Conservation (phyloP, 169 alveolate species). For the Plasmodium cynomolgi region DNA sequence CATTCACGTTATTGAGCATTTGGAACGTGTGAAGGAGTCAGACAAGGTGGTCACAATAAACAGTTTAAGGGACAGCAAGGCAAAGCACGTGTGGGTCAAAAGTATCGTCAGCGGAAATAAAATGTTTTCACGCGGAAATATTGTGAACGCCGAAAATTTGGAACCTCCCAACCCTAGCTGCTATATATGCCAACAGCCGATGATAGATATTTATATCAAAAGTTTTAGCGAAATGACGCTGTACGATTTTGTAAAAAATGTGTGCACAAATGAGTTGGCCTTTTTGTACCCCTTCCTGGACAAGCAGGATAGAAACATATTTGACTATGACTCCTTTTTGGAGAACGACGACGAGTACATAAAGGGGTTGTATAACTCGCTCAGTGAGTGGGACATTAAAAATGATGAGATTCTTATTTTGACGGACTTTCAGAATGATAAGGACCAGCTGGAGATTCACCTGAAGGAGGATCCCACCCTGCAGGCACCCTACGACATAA, state of each 20-base stretch:
- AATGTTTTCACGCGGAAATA: constrained; percentile 76
- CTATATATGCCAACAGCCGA: constrained; percentile 77
- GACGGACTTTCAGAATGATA: constrained; percentile 65
- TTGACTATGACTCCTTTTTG: constrained; percentile 59
- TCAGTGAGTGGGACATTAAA: constrained; percentile 44
- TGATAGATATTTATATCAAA: constrained; percentile 65
- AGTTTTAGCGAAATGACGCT: constrained; percentile 73
- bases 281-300: constrained; percentile 63
- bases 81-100: constrained; percentile 45
- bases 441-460: constrained; percentile 60
- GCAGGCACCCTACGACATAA: constrained; percentile 14
- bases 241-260: constrained; percentile 69
- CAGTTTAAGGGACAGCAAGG: constrained; percentile 38
- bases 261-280: constrained; percentile 58
- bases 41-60: neutral
- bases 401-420: constrained; percentile 51
- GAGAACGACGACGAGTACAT: constrained; percentile 59
- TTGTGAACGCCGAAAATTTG: constrained; percentile 78
- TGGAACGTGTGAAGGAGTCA: constrained; percentile 9
- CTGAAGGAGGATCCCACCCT: constrained; percentile 51
- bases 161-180: constrained; percentile 77
- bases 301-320: constrained; percentile 65
- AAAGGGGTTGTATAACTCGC: constrained; percentile 24
- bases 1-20: constrained; percentile 73
- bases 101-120: constrained; percentile 38